Evolutionary conservation across 352 stramenopile species (phyloP).

Genomic region (Globisporangium mamillatum): DNA sequence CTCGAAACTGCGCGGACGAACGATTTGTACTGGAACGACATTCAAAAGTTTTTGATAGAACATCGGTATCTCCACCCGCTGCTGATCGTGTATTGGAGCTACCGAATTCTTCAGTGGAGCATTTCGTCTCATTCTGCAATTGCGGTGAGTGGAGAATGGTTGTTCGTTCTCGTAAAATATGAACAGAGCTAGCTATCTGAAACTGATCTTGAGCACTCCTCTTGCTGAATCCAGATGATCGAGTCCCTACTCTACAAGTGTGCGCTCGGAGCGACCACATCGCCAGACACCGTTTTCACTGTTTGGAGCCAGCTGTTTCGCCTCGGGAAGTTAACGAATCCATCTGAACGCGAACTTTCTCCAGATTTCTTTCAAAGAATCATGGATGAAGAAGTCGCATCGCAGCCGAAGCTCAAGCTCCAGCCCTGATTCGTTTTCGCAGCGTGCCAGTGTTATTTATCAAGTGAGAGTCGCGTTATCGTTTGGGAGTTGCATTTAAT

Average conservation of each 20-base stretch:
- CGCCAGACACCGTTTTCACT: constrained; percentile 49
- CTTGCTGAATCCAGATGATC: constrained; percentile 42
- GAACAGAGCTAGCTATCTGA: neutral
- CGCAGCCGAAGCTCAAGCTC: constrained; percentile 56
- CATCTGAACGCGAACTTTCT: constrained; percentile 9
- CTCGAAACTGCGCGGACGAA: constrained; percentile 67
- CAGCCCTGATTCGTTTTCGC: neutral
- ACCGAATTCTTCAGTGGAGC: constrained; percentile 65
- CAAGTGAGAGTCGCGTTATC: neutral
- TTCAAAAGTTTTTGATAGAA: constrained; percentile 59
- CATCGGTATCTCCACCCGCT: constrained; percentile 65
- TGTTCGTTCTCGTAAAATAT: neutral
- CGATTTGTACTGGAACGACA: constrained; percentile 79
- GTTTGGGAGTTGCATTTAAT: neutral
- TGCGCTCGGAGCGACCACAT: constrained; percentile 39
- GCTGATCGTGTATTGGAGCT: constrained; percentile 63
- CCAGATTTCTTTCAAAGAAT: constrained; percentile 32
- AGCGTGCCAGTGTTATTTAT: constrained; percentile 14
- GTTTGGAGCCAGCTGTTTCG: constrained; percentile 66
- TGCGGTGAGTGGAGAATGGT: constrained; percentile 28
- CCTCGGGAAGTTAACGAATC: constrained; percentile 26
- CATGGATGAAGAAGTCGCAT: constrained; percentile 46
- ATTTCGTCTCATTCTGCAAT: constrained; percentile 55
- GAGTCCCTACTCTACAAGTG: constrained; percentile 63
- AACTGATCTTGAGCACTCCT: neutral